Evolutionary conservation across 345 rosid species (phyloP).

Genomic region (Pugionium dolabratum): DNA sequence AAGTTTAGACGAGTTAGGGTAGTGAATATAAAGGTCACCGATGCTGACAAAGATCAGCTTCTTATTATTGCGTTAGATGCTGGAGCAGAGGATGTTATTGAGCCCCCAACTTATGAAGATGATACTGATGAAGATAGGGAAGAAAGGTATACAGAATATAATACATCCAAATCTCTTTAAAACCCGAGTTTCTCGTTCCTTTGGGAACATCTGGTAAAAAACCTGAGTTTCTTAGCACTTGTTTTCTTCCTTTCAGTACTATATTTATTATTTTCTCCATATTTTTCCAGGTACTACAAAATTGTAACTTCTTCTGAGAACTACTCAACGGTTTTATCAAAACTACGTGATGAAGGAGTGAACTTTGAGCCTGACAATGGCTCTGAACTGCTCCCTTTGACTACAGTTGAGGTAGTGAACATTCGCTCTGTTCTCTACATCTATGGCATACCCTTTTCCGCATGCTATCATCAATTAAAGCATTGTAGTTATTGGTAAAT

Average conservation of each 20-base stretch:
- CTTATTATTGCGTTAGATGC: conserved; percentile 76
- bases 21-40: conserved; percentile 68
- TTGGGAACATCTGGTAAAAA: too few species aligned
- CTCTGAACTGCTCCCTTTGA: conserved; percentile 79
- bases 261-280: conserved; percentile 30
- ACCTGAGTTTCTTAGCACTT: too few species aligned
- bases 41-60: conserved; percentile 83
- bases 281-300: conserved; percentile 67
- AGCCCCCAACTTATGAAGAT: conserved; percentile 70
- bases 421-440: not conserved
- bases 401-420: conserved; percentile 66
- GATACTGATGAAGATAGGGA: conserved; percentile 69
- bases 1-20: conserved; percentile 79
- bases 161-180: conserved; percentile 1
- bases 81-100: conserved; percentile 96
- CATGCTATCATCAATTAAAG: too few species aligned
- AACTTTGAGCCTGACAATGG: conserved; percentile 85
- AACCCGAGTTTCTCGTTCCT: too few species aligned
- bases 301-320: conserved; percentile 72
- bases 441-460: not conserved
- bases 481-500: too few species aligned
- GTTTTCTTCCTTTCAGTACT: conserved; percentile 12
- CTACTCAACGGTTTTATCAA: conserved; percentile 62
- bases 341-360: conserved; percentile 75
- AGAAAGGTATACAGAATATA: conserved; percentile 51